phyloP scores from a whole-genome alignment of 768 basidiomycete genomes.

The Phanerochaete carnosa region DNA sequence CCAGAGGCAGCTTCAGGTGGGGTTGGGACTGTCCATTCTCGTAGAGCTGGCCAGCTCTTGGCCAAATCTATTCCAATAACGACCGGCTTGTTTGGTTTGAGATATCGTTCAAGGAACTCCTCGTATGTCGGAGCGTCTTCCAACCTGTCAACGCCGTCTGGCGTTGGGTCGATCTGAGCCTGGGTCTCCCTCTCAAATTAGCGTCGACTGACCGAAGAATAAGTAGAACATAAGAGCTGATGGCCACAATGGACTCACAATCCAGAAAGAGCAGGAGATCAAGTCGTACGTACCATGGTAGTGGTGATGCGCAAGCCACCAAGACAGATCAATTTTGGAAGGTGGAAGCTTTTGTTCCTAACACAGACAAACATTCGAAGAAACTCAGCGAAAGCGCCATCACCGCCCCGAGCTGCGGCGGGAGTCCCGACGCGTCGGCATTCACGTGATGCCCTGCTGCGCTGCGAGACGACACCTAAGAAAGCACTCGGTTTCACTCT shows the following conservation, averaged over 20 bases:
- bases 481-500: too few relatives aligned
- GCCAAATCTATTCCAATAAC: constrained; percentile 19
- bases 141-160: background rate
- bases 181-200: too few relatives aligned
- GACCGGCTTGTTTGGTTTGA: constrained; percentile 23
- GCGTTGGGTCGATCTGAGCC: too few relatives aligned
- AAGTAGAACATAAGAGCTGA: background rate
- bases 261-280: background rate
- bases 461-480: too few relatives aligned
- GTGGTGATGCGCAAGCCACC: background rate
- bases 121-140: constrained; percentile 7
- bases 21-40: constrained; percentile 14
- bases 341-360: background rate
- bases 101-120: constrained; percentile 19
- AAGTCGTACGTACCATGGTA: background rate
- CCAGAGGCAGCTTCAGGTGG: background rate
- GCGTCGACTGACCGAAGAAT: too few relatives aligned
- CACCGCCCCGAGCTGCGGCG: too few relatives aligned
- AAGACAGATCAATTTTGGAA: background rate
- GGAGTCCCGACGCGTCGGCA: too few relatives aligned
- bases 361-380: background rate
- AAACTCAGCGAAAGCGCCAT: background rate
- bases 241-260: background rate
- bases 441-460: too few relatives aligned
- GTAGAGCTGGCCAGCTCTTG: constrained; percentile 17